phyloP scores from a whole-genome alignment of 2,329 filamentous ascomycete species.

The Thielaviopsis musarum region DNA sequence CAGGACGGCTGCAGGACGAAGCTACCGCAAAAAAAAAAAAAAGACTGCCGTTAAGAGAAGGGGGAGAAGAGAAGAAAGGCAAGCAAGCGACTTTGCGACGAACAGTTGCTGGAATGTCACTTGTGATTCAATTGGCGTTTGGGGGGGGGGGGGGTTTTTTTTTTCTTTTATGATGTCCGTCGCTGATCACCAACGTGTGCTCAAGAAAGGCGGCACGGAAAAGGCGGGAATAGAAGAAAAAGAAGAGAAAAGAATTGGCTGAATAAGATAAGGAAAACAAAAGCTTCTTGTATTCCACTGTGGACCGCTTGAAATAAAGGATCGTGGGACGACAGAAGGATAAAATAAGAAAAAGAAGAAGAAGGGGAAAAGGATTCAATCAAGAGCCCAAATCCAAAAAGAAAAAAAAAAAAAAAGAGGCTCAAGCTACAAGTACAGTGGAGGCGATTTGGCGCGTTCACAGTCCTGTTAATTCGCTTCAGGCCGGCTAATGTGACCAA shows the following conservation, averaged over 20 bases:
- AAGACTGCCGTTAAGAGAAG: not conserved
- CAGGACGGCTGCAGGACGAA: not conserved
- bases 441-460: too few relatives aligned
- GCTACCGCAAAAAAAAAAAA: not conserved
- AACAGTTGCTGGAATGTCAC: not conserved
- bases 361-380: not conserved
- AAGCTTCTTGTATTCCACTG: not conserved
- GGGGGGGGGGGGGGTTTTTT: too few relatives aligned
- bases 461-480: not conserved
- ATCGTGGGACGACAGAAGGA: constrained; percentile 2
- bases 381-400: not conserved
- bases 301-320: constrained; percentile 1
- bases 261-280: not conserved
- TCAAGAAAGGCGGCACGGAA: not conserved
- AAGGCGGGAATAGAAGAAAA: not conserved
- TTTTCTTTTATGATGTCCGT: not conserved
- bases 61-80: not conserved
- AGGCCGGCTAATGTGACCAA: not conserved
- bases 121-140: not conserved
- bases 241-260: not conserved
- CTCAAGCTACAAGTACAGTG: not conserved
- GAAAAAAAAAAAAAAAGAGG: constrained; percentile 1
- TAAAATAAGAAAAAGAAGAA: not conserved
- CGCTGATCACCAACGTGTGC: not conserved
- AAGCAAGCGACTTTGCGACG: not conserved